These are phyloP conservation scores for Hericium rajendrae DNA, from an alignment of 768 basidiomycete genomes.

Conservation along the genomic window DNA sequence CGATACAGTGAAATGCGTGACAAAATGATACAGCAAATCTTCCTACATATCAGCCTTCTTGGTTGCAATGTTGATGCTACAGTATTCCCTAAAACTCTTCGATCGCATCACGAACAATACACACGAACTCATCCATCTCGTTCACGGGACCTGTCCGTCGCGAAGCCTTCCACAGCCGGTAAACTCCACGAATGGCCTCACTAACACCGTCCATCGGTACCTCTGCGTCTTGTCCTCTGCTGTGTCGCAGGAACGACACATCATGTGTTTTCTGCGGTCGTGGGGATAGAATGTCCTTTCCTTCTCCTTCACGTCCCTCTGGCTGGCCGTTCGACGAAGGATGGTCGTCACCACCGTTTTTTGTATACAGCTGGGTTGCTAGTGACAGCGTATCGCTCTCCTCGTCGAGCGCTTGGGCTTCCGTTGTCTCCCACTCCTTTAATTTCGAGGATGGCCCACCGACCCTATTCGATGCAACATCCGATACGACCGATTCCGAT, in stretches of 20 bases:
- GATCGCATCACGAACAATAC: background rate
- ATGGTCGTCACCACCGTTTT: background rate
- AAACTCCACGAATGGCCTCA: constrained; percentile 4
- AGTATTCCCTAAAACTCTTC: background rate
- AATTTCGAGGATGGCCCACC: background rate
- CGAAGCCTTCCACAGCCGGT: constrained; percentile 3
- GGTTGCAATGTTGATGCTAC: background rate
- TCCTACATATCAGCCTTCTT: no score
- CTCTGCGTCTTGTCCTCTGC: background rate
- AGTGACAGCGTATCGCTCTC: background rate
- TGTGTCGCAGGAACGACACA: background rate
- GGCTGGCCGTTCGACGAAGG: background rate
- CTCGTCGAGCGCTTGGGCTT: background rate
- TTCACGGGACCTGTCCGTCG: background rate
- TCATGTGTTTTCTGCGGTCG: background rate
- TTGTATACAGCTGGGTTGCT: no score
- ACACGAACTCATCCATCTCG: background rate
- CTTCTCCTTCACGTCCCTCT: background rate
- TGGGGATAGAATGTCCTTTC: background rate
- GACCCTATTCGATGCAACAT: background rate
- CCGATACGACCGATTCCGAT: background rate
- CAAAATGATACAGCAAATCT: no score
- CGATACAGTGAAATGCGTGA: no score
- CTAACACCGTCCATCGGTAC: background rate
- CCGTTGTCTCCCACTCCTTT: background rate